These are phyloP conservation scores for Kuraishia cidri DNA, from an alignment of 805 yeast species.

Conservation along the genomic window DNA sequence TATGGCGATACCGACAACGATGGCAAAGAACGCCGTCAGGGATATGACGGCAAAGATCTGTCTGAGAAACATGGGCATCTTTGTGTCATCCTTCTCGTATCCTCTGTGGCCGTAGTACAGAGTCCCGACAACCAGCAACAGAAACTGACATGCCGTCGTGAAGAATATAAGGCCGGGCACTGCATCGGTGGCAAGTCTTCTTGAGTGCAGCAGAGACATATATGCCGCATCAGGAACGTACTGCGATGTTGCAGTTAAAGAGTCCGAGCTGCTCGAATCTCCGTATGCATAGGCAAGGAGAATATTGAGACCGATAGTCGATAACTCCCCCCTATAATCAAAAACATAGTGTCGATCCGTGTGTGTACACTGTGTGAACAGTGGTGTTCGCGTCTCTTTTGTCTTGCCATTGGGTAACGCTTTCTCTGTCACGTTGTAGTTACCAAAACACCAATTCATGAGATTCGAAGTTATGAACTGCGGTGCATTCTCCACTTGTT, in stretches of 20 bases:
- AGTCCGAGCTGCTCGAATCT: constrained; percentile 4
- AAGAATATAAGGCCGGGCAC: constrained; percentile 20
- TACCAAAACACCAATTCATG: constrained; percentile 37
- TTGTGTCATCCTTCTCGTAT: constrained; percentile 20
- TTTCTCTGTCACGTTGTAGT: constrained; percentile 18
- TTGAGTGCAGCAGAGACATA: constrained; percentile 9
- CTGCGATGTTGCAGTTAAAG: constrained; percentile 6
- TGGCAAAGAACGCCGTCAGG: constrained; percentile 20
- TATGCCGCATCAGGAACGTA: constrained; percentile 17
- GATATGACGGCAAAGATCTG: constrained; percentile 28
- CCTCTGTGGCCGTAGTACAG: constrained; percentile 28
- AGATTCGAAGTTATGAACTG: constrained; percentile 32
- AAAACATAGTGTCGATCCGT: constrained; percentile 19
- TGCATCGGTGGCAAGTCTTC: constrained; percentile 13
- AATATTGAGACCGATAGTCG: constrained; percentile 27
- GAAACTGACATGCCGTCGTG: constrained; percentile 18
- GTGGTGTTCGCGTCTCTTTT: neutral
- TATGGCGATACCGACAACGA: constrained; percentile 19
- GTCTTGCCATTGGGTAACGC: constrained; percentile 3
- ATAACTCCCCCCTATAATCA: constrained; percentile 34
- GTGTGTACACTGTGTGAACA: constrained; percentile 9
- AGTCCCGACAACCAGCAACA: constrained; percentile 19
- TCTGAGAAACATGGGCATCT: constrained; percentile 20
- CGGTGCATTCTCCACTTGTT: constrained; percentile 37
- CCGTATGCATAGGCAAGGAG: constrained; percentile 41